These are phyloP conservation scores for Dictyostelium capitatum DNA, from an alignment of 78 protist species.

Conservation along the genomic window DNA sequence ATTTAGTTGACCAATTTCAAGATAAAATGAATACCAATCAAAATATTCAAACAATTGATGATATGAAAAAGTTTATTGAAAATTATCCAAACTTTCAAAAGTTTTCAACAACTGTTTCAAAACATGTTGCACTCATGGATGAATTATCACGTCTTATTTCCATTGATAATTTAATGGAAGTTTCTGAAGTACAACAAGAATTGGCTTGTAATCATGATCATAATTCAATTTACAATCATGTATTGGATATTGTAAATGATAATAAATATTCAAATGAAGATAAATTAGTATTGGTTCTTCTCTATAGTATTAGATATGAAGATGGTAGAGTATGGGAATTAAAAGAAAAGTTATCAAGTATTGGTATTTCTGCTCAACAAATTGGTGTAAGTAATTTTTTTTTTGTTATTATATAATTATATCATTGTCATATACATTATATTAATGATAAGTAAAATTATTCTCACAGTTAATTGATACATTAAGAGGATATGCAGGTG, in stretches of 20 bases:
- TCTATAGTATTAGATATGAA: slow-evolving; percentile 95
- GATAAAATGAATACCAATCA: slow-evolving; percentile 61
- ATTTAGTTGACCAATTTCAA: slow-evolving; percentile 90
- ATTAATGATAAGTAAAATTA: background rate
- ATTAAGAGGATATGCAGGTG: slow-evolving; percentile 90
- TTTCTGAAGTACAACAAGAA: slow-evolving; percentile 95
- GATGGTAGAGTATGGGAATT: slow-evolving; percentile 59
- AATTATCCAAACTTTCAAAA: slow-evolving; percentile 95
- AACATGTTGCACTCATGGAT: slow-evolving; percentile 91
- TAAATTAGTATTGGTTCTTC: slow-evolving; percentile 86
- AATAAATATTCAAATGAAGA: slow-evolving; percentile 37
- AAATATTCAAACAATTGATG: slow-evolving; percentile 93
- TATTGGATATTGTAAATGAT: slow-evolving; percentile 9
- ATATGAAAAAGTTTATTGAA: slow-evolving; percentile 94
- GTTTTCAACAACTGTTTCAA: slow-evolving; percentile 88
- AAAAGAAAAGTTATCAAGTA: slow-evolving; percentile 23
- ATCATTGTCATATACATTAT: background rate
- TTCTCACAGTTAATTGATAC: slow-evolving; percentile 13
- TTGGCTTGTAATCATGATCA: slow-evolving; percentile 89
- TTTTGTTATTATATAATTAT: background rate
- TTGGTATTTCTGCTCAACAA: slow-evolving; percentile 28
- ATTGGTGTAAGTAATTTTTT: background rate
- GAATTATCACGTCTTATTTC: slow-evolving; percentile 75
- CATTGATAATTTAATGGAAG: slow-evolving; percentile 67
- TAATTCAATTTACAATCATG: background rate